Percentiles rank a stretch among this genome's conserved stretches.
Conservation (phyloP, 768 basidiomycete species). For the Tylopilus felleus region DNA sequence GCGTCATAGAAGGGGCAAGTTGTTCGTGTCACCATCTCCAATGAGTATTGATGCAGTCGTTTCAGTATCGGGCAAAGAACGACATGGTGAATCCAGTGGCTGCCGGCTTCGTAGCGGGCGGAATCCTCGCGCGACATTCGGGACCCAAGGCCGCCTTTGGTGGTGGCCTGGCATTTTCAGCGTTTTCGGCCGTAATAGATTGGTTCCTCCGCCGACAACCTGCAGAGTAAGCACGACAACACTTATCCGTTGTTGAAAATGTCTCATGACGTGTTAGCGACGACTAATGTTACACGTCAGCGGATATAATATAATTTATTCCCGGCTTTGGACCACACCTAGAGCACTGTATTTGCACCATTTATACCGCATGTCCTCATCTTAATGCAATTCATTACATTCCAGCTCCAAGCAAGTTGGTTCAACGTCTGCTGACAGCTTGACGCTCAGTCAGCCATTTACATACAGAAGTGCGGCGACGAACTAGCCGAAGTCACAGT, state of each 20-base stretch:
- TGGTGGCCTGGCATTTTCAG: constrained; percentile 89
- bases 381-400: too few species aligned
- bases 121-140: constrained; percentile 80
- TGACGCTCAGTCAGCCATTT: too few species aligned
- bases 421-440: too few species aligned
- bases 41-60: neutral
- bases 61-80: constrained; percentile 91
- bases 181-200: constrained; percentile 91
- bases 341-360: constrained; percentile 18
- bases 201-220: constrained; percentile 73
- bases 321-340: constrained; percentile 5
- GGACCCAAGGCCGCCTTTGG: constrained; percentile 85
- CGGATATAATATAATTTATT: constrained; percentile 17
- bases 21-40: neutral
- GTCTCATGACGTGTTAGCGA: constrained; percentile 31
- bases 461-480: too few species aligned
- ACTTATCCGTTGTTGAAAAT: constrained; percentile 2
- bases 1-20: constrained; percentile 90
- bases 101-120: constrained; percentile 86
- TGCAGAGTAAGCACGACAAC: constrained; percentile 55
- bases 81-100: constrained; percentile 90
- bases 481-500: too few species aligned
- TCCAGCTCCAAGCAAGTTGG: too few species aligned
- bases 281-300: constrained; percentile 29
- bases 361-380: constrained; percentile 10